Evolutionary conservation across 2,329 filamentous ascomycete species (phyloP).

Genomic region (Pyrenophora graminea): DNA sequence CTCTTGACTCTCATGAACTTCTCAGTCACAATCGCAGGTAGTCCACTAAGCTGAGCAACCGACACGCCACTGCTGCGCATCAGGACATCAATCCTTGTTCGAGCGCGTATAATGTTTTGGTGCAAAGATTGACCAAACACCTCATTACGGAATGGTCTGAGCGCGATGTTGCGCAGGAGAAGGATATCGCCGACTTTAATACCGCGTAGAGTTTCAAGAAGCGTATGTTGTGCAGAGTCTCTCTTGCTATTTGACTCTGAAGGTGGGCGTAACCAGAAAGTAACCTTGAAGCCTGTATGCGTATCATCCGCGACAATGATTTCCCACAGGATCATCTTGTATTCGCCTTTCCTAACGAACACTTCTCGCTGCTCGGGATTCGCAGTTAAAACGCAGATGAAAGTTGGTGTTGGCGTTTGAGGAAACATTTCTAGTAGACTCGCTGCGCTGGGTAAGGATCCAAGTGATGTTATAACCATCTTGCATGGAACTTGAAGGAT

Average conservation of each 20-base stretch:
- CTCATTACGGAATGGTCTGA: conserved; percentile 73
- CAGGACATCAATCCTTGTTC: conserved; percentile 68
- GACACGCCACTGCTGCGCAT: conserved; percentile 58
- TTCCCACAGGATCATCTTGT: conserved; percentile 49
- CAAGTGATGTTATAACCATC: conserved; percentile 63
- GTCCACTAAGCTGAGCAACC: conserved; percentile 51
- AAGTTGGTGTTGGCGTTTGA: conserved; percentile 78
- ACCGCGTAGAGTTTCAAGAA: conserved; percentile 49
- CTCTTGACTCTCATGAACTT: conserved; percentile 71
- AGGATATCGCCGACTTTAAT: conserved; percentile 76
- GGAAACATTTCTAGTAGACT: conserved; percentile 71
- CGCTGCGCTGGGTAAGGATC: conserved; percentile 68
- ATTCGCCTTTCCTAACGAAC: conserved; percentile 66
- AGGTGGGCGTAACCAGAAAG: conserved; percentile 72
- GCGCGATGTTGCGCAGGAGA: conserved; percentile 76
- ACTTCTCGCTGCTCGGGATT: conserved; percentile 70
- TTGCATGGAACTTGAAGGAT: conserved; percentile 23
- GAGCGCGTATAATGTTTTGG: conserved; percentile 69
- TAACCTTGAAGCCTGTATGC: conserved; percentile 75
- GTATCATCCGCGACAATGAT: conserved; percentile 78
- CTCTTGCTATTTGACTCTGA: conserved; percentile 18
- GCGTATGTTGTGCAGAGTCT: conserved; percentile 30
- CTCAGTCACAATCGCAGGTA: conserved; percentile 57
- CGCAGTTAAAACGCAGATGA: conserved; percentile 79
- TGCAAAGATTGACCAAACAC: conserved; percentile 86